Percentiles rank a stretch among this genome's conserved stretches.
Conservation (phyloP, 257 asterid genomes). For the Scutellaria barbata region DNA sequence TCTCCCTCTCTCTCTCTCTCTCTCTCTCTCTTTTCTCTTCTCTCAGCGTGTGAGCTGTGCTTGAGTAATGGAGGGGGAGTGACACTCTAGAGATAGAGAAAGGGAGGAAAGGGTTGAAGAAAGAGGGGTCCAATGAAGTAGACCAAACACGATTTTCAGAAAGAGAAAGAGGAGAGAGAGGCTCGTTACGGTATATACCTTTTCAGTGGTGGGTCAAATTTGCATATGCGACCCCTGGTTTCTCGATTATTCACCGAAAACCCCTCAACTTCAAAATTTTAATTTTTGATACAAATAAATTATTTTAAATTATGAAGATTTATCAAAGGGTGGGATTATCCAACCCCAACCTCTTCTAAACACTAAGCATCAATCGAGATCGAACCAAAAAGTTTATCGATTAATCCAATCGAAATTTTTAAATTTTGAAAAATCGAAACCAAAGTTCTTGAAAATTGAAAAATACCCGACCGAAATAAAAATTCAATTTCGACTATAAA, state of each 20-base stretch:
- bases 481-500: no score
- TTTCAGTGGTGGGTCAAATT: conserved; percentile 34
- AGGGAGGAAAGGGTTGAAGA: conserved; percentile 22
- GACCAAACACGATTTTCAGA: conserved; percentile 23
- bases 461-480: no score
- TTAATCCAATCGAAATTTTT: no score
- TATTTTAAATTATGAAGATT: no score
- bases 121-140: conserved; percentile 22
- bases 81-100: conserved; percentile 28
- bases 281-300: no score
- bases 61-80: conserved; percentile 19
- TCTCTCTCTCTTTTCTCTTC: conserved; percentile 16
- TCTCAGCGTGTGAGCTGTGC: background rate
- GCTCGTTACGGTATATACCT: conserved; percentile 39
- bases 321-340: no score
- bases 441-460: no score
- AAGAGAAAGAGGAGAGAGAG: conserved; percentile 37
- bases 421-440: no score
- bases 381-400: no score
- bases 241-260: background rate
- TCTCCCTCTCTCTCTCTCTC: conserved; percentile 19
- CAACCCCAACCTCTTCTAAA: no score
- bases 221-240: conserved; percentile 28
- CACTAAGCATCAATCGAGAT: no score
- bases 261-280: background rate